phyloP scores from a whole-genome alignment of 495 filamentous ascomycete genomes.

The Talaromyces stipitatus region DNA sequence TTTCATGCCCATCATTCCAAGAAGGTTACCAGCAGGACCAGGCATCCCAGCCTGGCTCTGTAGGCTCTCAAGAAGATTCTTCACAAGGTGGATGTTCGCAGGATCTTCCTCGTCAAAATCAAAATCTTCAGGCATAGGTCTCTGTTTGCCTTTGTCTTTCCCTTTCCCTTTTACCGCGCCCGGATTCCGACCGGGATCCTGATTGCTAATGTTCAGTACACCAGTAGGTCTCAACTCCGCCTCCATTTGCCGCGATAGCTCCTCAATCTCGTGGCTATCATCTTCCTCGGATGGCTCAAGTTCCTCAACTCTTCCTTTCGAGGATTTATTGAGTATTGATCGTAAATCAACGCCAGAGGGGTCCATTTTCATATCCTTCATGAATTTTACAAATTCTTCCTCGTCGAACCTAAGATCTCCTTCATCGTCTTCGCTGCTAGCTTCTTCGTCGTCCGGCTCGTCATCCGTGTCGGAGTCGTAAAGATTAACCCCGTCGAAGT shows the following conservation, averaged over 20 bases:
- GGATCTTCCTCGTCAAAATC: slow-evolving; percentile 49
- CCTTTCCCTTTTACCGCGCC: slow-evolving; percentile 17
- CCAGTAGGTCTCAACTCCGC: slow-evolving; percentile 71
- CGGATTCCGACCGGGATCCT: slow-evolving; percentile 11
- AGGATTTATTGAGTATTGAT: slow-evolving; percentile 13
- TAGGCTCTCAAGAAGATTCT: slow-evolving; percentile 87
- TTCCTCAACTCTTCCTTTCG: slow-evolving; percentile 36
- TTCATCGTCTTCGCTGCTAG: slow-evolving; percentile 56
- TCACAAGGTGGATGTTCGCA: slow-evolving; percentile 79
- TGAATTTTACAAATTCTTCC: slow-evolving; percentile 74
- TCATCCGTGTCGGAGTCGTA: slow-evolving; percentile 62
- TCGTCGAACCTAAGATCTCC: slow-evolving; percentile 76
- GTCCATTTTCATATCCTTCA: slow-evolving; percentile 93
- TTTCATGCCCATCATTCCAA: slow-evolving; percentile 74
- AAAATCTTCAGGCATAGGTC: slow-evolving; percentile 17
- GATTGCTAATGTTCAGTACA: slow-evolving; percentile 57
- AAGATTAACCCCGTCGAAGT: slow-evolving; percentile 66
- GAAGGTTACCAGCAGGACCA: slow-evolving; percentile 77
- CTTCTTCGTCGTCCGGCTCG: slow-evolving; percentile 50
- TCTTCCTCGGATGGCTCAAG: slow-evolving; percentile 43
- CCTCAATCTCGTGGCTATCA: slow-evolving; percentile 62
- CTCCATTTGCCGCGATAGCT: slow-evolving; percentile 72
- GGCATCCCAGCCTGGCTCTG: slow-evolving; percentile 78
- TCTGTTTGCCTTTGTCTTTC: slow-evolving; percentile 9
- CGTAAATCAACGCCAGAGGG: slow-evolving; percentile 34